Percentiles rank a stretch among this genome's conserved stretches.
Conservation (phyloP, 768 basidiomycete species). For the Leccinum subgranulosum region DNA sequence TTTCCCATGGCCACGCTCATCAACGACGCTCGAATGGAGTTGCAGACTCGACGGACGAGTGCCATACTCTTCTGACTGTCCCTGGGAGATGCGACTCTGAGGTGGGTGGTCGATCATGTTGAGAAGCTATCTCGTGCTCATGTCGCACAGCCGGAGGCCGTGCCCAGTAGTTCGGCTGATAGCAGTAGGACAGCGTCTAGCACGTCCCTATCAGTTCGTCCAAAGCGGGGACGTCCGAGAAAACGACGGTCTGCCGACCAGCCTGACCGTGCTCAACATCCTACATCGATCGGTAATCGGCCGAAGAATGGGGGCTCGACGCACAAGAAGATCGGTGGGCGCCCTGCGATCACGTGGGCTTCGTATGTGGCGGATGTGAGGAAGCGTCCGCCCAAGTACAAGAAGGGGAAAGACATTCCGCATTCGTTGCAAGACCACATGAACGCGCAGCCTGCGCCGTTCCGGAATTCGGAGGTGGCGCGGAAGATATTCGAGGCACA, state of each 20-base stretch:
- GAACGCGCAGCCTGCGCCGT: constrained; percentile 46
- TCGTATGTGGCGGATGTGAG: constrained; percentile 19
- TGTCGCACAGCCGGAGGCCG: constrained; percentile 1
- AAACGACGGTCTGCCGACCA: background rate
- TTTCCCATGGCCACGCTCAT: background rate
- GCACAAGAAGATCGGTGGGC: background rate
- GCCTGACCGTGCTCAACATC: background rate
- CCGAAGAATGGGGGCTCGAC: background rate
- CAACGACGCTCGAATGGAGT: constrained; percentile 3
- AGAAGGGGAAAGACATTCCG: constrained; percentile 50
- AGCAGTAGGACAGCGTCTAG: constrained; percentile 22
- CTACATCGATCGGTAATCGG: background rate
- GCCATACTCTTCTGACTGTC: constrained; percentile 8
- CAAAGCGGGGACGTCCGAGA: background rate
- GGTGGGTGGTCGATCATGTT: background rate
- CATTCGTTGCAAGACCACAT: constrained; percentile 64
- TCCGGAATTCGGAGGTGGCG: constrained; percentile 41
- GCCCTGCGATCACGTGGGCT: constrained; percentile 23
- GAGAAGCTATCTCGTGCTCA: constrained; percentile 1
- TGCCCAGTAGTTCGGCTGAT: background rate
- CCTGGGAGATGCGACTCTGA: background rate
- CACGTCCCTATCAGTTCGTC: background rate
- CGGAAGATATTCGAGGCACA: constrained; percentile 58
- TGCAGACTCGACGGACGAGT: constrained; percentile 15
- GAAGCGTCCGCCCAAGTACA: constrained; percentile 20